phyloP scores from a whole-genome alignment of 148 eudicot species.

The Hydrangea macrophylla region DNA sequence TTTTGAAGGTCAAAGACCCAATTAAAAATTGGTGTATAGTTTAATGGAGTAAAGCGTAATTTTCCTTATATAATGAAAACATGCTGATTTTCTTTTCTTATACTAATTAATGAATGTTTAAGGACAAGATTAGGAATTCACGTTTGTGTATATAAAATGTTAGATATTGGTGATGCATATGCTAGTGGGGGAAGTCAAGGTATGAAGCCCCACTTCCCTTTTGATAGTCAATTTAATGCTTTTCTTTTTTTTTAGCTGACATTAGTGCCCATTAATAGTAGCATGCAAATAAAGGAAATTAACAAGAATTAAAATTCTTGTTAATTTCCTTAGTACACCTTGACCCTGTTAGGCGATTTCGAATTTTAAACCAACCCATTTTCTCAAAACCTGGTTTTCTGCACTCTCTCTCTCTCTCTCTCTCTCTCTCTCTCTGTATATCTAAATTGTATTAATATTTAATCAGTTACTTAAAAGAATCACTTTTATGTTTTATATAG shows the following conservation, averaged over 20 bases:
- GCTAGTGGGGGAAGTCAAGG: not conserved
- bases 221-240: not conserved
- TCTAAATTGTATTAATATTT: not conserved
- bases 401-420: not conserved
- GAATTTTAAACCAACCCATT: slow-evolving; percentile 12
- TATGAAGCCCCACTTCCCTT: not conserved
- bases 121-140: not conserved
- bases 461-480: slow-evolving; percentile 10
- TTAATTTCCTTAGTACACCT: not conserved
- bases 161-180: not conserved
- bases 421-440: not conserved
- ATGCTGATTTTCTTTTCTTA: not conserved
- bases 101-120: no score
- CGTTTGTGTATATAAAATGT: not conserved
- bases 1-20: no score
- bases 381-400: slow-evolving; percentile 27
- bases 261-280: not conserved
- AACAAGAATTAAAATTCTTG: not conserved
- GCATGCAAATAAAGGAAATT: not conserved
- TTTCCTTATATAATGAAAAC: not conserved
- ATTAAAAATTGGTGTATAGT: no score
- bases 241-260: not conserved
- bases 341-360: not conserved
- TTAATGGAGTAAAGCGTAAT: no score
- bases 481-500: slow-evolving; percentile 4